Evolutionary conservation across 169 alveolate species (phyloP), one percentile per base, ranked within the genome.

Genomic region (Plasmodium reichenowi): DNA sequence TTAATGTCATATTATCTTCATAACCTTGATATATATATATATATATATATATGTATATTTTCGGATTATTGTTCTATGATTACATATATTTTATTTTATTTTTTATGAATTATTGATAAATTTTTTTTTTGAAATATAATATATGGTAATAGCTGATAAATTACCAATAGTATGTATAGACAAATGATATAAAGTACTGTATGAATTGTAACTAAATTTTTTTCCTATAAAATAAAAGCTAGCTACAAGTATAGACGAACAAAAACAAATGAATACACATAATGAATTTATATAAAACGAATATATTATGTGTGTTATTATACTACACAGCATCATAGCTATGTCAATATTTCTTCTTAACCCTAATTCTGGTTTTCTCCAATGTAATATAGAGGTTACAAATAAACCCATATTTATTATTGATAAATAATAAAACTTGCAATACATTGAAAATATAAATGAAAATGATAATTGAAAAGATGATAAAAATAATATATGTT

Each of bases 311-410:
- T 76, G 74, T 2, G 24, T n/a, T n/a, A 76, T 10, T 13, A 50
- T n/a, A 20, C 63, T 76, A 6, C 48, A 5, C 1, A 50, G 0
- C 10, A 32, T 24, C 89, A 76, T 64, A 1, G 22, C 10, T 22
- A 76, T 76, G 38, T 76, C 89, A n/a, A 38, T 6, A 8, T 24
- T 29, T 43, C 89, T 64, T 24, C 71, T 26, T 50, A 64, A 12
- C 0, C 89, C 89, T 32, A 76, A 9, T 20, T 64, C 75, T 12
- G 89, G 89, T 5, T 76, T 76, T 24, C 78, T 64, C 89, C 89
- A 76, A 29, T 76, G 89, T 50, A 76, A 22, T 45, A 76, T 8
- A 0, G 89, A 76, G 9, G 89, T 64, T 24, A 64, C 3, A 64
- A 76, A 50, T 50, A 76, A 56, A 12, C 45, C 63, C 1, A 17